Base-by-base conservation (phyloP, 331 rosid genomes). In the Ulmus americana region DNA sequence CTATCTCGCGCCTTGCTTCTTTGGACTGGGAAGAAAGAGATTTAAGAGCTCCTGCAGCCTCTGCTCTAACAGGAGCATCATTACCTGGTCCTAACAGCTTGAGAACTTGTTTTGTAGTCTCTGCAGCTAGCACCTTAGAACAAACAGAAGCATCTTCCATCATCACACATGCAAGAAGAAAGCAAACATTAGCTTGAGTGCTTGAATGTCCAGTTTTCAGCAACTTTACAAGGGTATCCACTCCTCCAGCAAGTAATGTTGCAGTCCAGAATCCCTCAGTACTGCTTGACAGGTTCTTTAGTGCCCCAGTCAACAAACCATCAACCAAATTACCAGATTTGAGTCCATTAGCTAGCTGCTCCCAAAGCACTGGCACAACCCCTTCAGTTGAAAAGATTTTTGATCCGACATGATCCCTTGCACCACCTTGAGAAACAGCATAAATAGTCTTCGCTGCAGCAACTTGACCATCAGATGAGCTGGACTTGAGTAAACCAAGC, bases 321-420 rank as follows among this genome's bases (percentile, higher is more conserved):
- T 85, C 90, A 66, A 94, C 95, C 49, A 87, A 86, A 48, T 79
- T 87, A 72, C 88, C 97, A 16, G 82, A 49, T 80, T 87, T 92
- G 57, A 76, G 64, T 54, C 98, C 98, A 43, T 79, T 84, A 53
- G 46, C 76, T 73, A 94, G 82, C 82, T 82, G 97, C 83, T 79
- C 81, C 97, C 98, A 94, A 39, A 94, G 95, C 70, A 82, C 95
- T 0, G 98, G 97, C 59, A 94, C 97, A 72, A 94, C 98, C 74
- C 98, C 98, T 86, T 94, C 98, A 44, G 98, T 94, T 61, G 98
- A 84, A 76, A 89, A 94, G 1, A 94, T 94, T 77, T 94, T 94
- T 6, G 98, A 94, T 55, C 98, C 98, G 61, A 94, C 90, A 48
- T 89, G 98, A 82, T 94, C 98, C 76, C 81, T 87, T 1, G 76